Evolutionary conservation across 305 asterid species (phyloP).

Genomic region (Solanum hybrid): DNA sequence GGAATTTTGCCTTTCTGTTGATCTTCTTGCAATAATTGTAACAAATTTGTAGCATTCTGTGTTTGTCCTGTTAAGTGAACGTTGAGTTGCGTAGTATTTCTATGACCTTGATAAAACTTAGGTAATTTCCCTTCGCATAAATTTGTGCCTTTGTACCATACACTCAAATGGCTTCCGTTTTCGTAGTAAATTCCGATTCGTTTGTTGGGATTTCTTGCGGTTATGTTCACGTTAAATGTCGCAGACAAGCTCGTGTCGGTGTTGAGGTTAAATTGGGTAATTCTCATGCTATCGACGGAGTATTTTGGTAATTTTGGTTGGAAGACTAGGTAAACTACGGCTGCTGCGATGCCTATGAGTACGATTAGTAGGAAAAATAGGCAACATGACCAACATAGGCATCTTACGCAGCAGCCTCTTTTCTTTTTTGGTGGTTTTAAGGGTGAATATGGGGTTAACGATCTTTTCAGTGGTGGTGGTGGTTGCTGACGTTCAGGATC

Average conservation of each 20-base stretch:
- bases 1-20: constrained; percentile 71
- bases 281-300: constrained; percentile 59
- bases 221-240: constrained; percentile 54
- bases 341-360: constrained; percentile 50
- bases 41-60: constrained; percentile 42
- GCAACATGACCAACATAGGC: constrained; percentile 60
- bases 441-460: constrained; percentile 4
- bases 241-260: constrained; percentile 52
- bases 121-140: constrained; percentile 81
- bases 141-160: constrained; percentile 42
- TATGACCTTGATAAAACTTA: constrained; percentile 82
- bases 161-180: constrained; percentile 57
- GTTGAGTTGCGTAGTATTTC: constrained; percentile 62
- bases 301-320: constrained; percentile 67
- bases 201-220: constrained; percentile 74
- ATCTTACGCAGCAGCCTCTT: constrained; percentile 44
- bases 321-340: constrained; percentile 57
- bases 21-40: constrained; percentile 39
- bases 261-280: constrained; percentile 35
- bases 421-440: constrained; percentile 36
- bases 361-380: constrained; percentile 32
- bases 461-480: not conserved
- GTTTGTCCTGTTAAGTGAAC: constrained; percentile 56
- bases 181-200: constrained; percentile 80
- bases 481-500: constrained; percentile 40